Base-by-base conservation (phyloP, 768 basidiomycete species). In the Tylopilus felleus region DNA sequence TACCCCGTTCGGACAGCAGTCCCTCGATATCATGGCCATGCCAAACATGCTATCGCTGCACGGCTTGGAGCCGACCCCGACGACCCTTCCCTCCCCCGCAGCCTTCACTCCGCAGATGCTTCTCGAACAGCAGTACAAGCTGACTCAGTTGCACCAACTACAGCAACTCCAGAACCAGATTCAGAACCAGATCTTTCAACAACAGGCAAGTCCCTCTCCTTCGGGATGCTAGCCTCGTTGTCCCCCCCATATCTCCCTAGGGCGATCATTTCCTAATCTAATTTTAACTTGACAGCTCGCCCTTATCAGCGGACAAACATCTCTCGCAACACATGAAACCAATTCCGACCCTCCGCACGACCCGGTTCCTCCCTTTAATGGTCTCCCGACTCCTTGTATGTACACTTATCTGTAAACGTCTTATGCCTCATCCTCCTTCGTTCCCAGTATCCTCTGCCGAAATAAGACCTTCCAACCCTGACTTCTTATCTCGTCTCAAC, bases 161-260 rank as follows among this genome's bases (percentile, higher is more conserved):
- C 88, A 87, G 64, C 84, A 88, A 66, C 74, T 86, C 13, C 89
- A 94, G 65, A 85, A 86, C 55, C 87, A 91, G 73, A 88, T 92
- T 53, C 89, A 94, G 67, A 84, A 85, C 53, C 87, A 91, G 75
- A 88, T 92, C 55, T 89, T 93, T 55, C 91, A 93, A 64, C 91
- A 93, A 66, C 92, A 93, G 84, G 92, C 87, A 52, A 57, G 81
- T 66, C 47, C 46, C 45, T 51, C 52, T 48, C 51, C 52, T 48
- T 49, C 36, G 9, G 29, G 41, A 28, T 42, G 33, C 39, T 21
- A 44, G 52, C 45, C 47, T 50, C 38, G 44, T 49, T 54, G n/a
- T 55, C 39, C 12, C 28, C 17, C 16, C 31, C 38, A 10, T 38
- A 38, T 19, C 38, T 19, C n/a, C 9, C n/a, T 19, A 2, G 28